Evolutionary conservation across 2,329 filamentous ascomycete species (phyloP).

Genomic region (Didymella pomorum): DNA sequence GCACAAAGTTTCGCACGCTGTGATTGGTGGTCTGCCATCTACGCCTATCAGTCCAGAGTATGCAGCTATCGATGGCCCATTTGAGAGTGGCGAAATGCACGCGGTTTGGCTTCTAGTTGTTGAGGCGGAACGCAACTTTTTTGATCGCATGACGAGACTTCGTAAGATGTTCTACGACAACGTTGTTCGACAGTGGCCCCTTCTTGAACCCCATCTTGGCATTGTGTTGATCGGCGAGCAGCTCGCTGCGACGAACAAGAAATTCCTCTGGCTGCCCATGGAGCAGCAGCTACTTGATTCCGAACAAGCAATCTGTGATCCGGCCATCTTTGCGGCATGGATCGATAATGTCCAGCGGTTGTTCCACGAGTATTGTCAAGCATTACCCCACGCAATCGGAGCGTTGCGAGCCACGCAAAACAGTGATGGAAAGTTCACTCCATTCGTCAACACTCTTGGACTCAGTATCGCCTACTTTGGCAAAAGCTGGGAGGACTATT

Average conservation of each 20-base stretch:
- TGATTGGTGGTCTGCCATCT: slow-evolving; percentile 6
- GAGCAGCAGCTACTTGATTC: slow-evolving; percentile 25
- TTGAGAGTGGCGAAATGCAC: slow-evolving; percentile 30
- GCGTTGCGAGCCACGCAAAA: slow-evolving; percentile 35
- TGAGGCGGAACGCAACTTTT: slow-evolving; percentile 34
- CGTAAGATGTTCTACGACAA: slow-evolving; percentile 40
- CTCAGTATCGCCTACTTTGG: slow-evolving; percentile 35
- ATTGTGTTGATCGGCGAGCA: slow-evolving; percentile 31
- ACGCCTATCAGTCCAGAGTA: background rate
- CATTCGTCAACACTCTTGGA: slow-evolving; percentile 38
- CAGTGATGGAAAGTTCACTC: slow-evolving; percentile 33
- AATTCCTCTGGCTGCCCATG: slow-evolving; percentile 33
- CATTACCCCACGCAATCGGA: slow-evolving; percentile 35
- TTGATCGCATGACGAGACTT: slow-evolving; percentile 37
- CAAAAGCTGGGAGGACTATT: slow-evolving; percentile 42
- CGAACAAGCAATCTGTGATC: slow-evolving; percentile 28
- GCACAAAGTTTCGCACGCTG: slow-evolving; percentile 23
- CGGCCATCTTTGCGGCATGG: slow-evolving; percentile 37
- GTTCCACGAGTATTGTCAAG: slow-evolving; percentile 37
- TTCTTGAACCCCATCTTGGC: slow-evolving; percentile 35
- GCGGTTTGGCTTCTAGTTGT: slow-evolving; percentile 35
- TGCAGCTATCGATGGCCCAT: background rate
- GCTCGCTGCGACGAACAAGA: slow-evolving; percentile 29
- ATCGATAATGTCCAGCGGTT: slow-evolving; percentile 26
- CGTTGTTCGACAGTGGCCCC: slow-evolving; percentile 38